Conservation (phyloP, 495 filamentous ascomycete species). For the Chaetomium cochliodes region DNA sequence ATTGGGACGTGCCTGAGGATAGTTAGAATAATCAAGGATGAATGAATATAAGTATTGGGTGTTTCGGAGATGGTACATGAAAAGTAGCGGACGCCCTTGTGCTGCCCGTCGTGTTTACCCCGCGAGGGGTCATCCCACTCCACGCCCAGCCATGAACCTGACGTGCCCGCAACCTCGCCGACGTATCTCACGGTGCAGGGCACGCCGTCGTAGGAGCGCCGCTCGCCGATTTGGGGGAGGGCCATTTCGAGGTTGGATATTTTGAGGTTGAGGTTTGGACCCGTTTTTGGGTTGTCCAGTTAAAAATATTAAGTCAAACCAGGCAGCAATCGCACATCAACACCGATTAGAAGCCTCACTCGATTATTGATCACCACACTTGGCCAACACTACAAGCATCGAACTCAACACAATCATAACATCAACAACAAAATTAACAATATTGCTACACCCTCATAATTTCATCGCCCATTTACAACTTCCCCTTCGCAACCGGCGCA, state of each 20-base stretch:
- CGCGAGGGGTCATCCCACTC: slow-evolving; percentile 89
- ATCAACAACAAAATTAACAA: not conserved
- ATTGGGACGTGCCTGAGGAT: slow-evolving; percentile 59
- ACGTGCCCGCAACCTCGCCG: slow-evolving; percentile 71
- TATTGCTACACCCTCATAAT: not conserved
- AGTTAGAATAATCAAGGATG: not conserved
- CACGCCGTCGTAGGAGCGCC: slow-evolving; percentile 70
- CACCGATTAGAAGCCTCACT: not conserved
- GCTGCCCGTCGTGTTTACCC: slow-evolving; percentile 86
- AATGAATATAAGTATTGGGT: not conserved
- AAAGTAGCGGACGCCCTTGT: slow-evolving; percentile 79
- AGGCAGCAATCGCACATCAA: slow-evolving; percentile 22
- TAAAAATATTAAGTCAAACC: not conserved
- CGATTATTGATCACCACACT: not conserved
- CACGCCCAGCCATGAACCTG: slow-evolving; percentile 85
- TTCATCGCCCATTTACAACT: slow-evolving; percentile 49
- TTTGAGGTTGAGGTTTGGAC: not conserved
- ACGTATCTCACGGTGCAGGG: slow-evolving; percentile 83
- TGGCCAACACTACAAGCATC: not conserved
- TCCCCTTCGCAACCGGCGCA: slow-evolving; percentile 56
- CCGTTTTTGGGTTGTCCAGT: not conserved
- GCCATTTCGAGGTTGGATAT: slow-evolving; percentile 20
- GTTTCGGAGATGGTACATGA: slow-evolving; percentile 54
- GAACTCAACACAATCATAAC: not conserved
- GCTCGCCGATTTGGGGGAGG: slow-evolving; percentile 57